Base-by-base conservation (phyloP, 106 monocot genomes). In the Apostasia shenzhenica region DNA sequence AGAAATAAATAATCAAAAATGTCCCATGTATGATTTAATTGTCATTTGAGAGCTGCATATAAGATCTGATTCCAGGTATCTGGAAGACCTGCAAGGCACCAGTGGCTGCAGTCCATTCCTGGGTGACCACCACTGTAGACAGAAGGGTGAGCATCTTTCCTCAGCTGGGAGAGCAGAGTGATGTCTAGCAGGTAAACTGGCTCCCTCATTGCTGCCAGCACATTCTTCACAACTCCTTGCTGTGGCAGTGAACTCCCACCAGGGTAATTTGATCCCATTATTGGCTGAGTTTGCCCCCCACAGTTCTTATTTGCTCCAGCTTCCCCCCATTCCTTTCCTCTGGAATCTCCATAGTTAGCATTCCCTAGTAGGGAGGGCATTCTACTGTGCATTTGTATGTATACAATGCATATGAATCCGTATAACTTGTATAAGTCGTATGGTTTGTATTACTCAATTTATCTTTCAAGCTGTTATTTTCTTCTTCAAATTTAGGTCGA, bases 61-160 rank as follows among this genome's bases (percentile, higher is more conserved):
- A 71, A 37, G 6, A 71, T 46, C 39, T 50, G 71, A 40, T 71
- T 71, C 71, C 71, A 71, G 5, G 71, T 71, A 60, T 71, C 71
- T 14, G 71, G 71, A 2, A 71, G 48, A n/a, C 76, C 81, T 2
- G 81, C 70, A 38, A 77, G 3, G 71, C 80, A 80, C 80, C 80
- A 80, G 39, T 80, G 80, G 47, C 63, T 80, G 70, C 80, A 80
- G 59, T 80, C 80, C 1, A 49, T 59, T 48, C 64, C 50, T 41
- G 54, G 52, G 26, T 48, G 48, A 3, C 55, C 58, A 2, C 80
- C 80, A 49, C 56, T 59, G 59, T 80, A 80, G 50, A n/a, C 61
- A 5, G 75, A 71, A 26, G 73, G 73, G 54, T 79, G 79, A 40
- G 73, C 73, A 61, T 79, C 79, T 62, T 60, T 73, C 48, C 79